These are phyloP conservation scores for Acephala macrosclerotiorum DNA, from an alignment of 2,329 filamentous ascomycete genomes.

Conservation along the genomic window DNA sequence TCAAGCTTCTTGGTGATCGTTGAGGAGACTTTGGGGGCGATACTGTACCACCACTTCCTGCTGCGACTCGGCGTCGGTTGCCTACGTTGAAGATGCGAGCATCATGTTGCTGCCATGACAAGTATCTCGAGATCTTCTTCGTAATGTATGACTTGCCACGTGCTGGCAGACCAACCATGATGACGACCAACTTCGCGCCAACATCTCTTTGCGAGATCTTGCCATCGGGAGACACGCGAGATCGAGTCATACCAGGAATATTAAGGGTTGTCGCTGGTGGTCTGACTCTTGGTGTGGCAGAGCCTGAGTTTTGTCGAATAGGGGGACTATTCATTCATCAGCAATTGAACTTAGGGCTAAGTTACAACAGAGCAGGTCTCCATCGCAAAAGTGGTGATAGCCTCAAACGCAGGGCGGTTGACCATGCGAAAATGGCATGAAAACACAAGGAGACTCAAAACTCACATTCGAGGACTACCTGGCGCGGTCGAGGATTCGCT, in stretches of 20 bases:
- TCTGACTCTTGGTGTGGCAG: slow-evolving; percentile 78
- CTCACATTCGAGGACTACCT: slow-evolving; percentile 44
- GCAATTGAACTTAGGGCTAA: slow-evolving; percentile 12
- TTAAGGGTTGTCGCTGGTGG: slow-evolving; percentile 93
- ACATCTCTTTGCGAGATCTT: slow-evolving; percentile 94
- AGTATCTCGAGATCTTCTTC: slow-evolving; percentile 93
- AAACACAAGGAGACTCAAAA: slow-evolving; percentile 5
- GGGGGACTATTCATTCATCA: slow-evolving; percentile 60
- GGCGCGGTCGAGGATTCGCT: slow-evolving; percentile 42
- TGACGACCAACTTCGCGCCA: slow-evolving; percentile 93
- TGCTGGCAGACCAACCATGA: slow-evolving; percentile 97
- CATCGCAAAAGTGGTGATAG: background rate
- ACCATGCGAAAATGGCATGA: background rate
- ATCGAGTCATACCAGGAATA: slow-evolving; percentile 95
- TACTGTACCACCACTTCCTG: slow-evolving; percentile 55
- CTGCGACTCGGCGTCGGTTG: slow-evolving; percentile 83
- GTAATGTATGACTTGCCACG: slow-evolving; percentile 98
- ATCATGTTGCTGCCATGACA: slow-evolving; percentile 97
- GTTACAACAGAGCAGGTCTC: background rate
- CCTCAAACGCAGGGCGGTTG: background rate
- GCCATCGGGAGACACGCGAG: slow-evolving; percentile 93
- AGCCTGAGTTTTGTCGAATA: slow-evolving; percentile 75
- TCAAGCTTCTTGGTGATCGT: slow-evolving; percentile 39
- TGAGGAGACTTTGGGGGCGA: slow-evolving; percentile 31
- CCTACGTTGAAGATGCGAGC: slow-evolving; percentile 98